phyloP scores from a whole-genome alignment of 2,329 filamentous ascomycete species.

The Pseudogymnoascus sp. region DNA sequence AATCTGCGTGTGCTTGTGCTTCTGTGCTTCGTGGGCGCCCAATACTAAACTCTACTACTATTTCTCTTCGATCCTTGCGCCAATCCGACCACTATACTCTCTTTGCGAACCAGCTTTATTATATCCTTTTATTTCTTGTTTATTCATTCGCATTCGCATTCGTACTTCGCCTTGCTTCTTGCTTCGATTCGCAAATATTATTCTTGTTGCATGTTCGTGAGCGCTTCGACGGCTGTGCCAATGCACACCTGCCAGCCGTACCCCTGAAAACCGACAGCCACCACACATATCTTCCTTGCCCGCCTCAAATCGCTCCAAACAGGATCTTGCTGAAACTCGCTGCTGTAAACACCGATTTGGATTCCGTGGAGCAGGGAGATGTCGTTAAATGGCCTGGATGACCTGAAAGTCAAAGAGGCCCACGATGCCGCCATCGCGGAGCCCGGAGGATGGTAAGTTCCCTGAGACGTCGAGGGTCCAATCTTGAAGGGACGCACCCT shows the following conservation, averaged over 20 bases:
- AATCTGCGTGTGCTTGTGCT: conserved; percentile 1
- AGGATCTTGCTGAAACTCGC: conserved; percentile 5
- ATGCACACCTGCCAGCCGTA: conserved; percentile 7
- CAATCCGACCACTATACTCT: conserved; percentile 3
- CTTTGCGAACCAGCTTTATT: background rate
- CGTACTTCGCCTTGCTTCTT: background rate
- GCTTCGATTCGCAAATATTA: background rate
- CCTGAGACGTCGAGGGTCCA: conserved; percentile 10
- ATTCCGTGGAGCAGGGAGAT: conserved; percentile 42
- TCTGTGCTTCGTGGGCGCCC: background rate
- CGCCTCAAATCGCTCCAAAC: background rate
- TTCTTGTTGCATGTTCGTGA: conserved; percentile 2
- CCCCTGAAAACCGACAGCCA: conserved; percentile 8
- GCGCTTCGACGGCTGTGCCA: conserved; percentile 5
- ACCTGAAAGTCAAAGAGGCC: conserved; percentile 71
- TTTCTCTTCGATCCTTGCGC: conserved; percentile 3
- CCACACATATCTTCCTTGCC: conserved; percentile 1
- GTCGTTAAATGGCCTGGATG: conserved; percentile 95
- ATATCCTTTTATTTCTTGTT: background rate
- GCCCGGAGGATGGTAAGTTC: conserved; percentile 77
- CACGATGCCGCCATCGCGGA: conserved; percentile 74
- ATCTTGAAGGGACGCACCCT: conserved; percentile 16
- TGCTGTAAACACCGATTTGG: conserved; percentile 13
- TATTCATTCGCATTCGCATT: background rate
- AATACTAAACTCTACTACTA: background rate